A percentile compares a stretch with the other conserved stretches of the same genome.
These are phyloP conservation scores for Colletotrichum endophyticum DNA, from an alignment of 2,329 filamentous ascomycete genomes.

Conservation along the genomic window DNA sequence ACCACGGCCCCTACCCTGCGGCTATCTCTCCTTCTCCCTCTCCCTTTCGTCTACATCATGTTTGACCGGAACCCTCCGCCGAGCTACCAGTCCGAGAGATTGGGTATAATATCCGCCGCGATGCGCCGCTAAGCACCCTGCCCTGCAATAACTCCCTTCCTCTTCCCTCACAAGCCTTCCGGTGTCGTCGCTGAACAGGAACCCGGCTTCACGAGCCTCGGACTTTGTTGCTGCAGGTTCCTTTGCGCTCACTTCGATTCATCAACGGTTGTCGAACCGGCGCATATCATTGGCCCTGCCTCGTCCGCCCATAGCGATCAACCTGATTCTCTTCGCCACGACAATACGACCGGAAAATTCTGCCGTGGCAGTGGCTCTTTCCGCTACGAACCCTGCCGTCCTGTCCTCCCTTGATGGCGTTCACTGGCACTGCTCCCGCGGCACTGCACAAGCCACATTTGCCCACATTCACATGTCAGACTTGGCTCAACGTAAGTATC, in stretches of 20 bases:
- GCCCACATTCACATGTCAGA: conserved; percentile 19
- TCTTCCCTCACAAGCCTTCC: background rate
- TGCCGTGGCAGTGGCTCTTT: background rate
- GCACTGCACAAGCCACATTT: background rate
- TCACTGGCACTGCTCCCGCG: background rate
- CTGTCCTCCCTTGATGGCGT: background rate
- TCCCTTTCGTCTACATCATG: background rate
- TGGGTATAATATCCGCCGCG: background rate
- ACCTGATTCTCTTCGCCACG: background rate
- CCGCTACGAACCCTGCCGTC: background rate
- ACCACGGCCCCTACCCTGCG: background rate
- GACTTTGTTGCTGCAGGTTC: background rate
- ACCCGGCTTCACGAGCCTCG: background rate
- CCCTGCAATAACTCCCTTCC: background rate
- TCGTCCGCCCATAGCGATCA: background rate
- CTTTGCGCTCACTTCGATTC: background rate
- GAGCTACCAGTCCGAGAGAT: background rate
- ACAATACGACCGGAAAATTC: conserved; percentile 4
- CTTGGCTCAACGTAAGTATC: conserved; percentile 10
- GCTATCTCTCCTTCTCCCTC: background rate
- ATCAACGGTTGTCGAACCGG: background rate
- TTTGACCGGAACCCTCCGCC: background rate
- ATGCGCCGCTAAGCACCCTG: background rate
- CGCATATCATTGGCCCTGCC: background rate
- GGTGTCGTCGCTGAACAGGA: background rate